phyloP scores from a whole-genome alignment of 768 basidiomycete genomes.

The Psilocybe tampanensis region DNA sequence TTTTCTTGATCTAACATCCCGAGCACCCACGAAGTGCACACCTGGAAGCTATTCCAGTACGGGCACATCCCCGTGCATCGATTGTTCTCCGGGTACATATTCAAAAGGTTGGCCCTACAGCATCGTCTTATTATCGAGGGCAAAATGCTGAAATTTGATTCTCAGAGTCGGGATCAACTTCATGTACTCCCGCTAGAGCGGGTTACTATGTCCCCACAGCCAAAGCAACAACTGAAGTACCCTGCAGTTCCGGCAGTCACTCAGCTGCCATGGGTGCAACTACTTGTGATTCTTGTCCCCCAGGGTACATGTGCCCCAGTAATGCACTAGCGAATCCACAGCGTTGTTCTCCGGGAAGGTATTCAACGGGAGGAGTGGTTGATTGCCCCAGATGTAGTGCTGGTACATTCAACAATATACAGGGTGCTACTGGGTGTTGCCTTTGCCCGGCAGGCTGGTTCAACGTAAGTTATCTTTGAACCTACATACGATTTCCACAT shows the following conservation, averaged over 20 bases:
- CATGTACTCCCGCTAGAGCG: constrained; percentile 17
- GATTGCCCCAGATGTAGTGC: constrained; percentile 23
- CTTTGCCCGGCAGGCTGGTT: constrained; percentile 29
- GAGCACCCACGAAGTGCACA: constrained; percentile 11
- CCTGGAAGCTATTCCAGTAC: constrained; percentile 22
- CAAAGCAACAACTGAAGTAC: constrained; percentile 19
- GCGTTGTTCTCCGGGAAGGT: constrained; percentile 27
- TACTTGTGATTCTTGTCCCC: constrained; percentile 16
- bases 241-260: constrained; percentile 9
- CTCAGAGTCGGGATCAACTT: constrained; percentile 15
- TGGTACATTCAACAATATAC: constrained; percentile 28
- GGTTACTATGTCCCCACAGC: constrained; percentile 24
- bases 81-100: constrained; percentile 23
- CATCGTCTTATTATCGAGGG: neutral
- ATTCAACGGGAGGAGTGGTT: constrained; percentile 22
- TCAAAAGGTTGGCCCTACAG: constrained; percentile 11
- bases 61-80: constrained; percentile 18
- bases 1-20: neutral
- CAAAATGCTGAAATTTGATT: neutral
- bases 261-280: constrained; percentile 6
- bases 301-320: constrained; percentile 25
- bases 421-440: constrained; percentile 27
- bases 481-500: neutral
- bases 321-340: constrained; percentile 20
- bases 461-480: constrained; percentile 17